phyloP scores from a whole-genome alignment of 2,329 filamentous ascomycete genomes.

The Hypoxylon sp. region DNA sequence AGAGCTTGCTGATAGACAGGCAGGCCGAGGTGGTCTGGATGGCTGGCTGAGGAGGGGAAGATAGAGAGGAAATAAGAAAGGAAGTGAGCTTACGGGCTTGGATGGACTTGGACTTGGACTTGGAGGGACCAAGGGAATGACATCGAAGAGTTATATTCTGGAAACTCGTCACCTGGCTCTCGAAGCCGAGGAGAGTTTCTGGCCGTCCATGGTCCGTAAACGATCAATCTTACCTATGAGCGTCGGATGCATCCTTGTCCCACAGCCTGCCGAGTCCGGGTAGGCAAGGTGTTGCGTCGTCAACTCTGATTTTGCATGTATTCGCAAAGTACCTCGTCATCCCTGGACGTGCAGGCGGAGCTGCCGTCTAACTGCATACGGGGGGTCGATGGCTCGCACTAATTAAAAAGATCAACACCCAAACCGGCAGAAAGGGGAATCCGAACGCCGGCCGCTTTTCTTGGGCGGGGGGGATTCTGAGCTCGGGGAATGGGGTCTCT shows the following conservation, averaged over 20 bases:
- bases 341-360: constrained; percentile 34
- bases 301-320: constrained; percentile 29
- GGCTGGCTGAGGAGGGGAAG: background rate
- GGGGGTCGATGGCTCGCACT: constrained; percentile 10
- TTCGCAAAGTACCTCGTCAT: constrained; percentile 30
- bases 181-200: constrained; percentile 22
- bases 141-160: constrained; percentile 33
- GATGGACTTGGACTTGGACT: constrained; percentile 8
- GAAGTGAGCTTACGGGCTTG: background rate
- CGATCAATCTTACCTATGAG: constrained; percentile 28
- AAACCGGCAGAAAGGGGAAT: constrained; percentile 18
- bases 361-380: constrained; percentile 35
- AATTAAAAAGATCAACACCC: background rate
- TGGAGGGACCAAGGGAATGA: constrained; percentile 16
- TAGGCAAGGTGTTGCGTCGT: constrained; percentile 20
- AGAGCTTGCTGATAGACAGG: background rate
- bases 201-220: constrained; percentile 19
- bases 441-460: constrained; percentile 29
- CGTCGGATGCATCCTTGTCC: constrained; percentile 19
- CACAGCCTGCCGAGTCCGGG: constrained; percentile 22
- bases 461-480: constrained; percentile 23
- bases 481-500: constrained; percentile 24
- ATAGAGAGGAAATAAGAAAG: constrained; percentile 1
- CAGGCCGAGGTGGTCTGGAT: background rate
- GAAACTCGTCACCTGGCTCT: constrained; percentile 5